Evolutionary conservation across 1,139 yeast species (phyloP), one percentile per base, ranked within the genome.

Genomic region (Schwanniomyces etchellsii): DNA sequence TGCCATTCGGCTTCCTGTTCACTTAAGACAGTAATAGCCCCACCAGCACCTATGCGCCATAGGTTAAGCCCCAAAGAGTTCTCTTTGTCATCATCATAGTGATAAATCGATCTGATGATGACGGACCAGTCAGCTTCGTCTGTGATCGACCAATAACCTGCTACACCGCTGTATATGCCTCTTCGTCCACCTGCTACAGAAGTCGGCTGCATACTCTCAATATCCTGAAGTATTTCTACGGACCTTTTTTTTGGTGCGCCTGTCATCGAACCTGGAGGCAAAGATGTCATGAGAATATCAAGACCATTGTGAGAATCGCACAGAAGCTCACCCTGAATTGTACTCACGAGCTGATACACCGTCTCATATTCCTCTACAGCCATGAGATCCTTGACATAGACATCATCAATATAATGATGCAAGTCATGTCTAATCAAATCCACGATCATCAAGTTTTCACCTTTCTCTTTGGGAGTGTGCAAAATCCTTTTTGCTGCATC

Each of bases 241-340:
- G 96, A 85, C 35, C 96, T 70, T 47, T 81, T 83, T 58, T 93
- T 93, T 1, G 99, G 99, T 0, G 99, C 98, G 3, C 99, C 99
- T 0, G 99, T 93, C 99, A 93, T 93, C 2, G 97, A 89, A 0
- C 99, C 99, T 0, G 99, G 96, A 2, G 99, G 98, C 22, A 93
- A 61, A 0, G 96, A 78, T 36, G 77, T 77, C 15, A 77, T 73
- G 13, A 91, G 64, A 4, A 89, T 64, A 50, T 91, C 97, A 25
- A 88, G 64, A 0, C 97, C 98, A 17, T 70, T 63, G 45, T 71
- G 80, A 1, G 55, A 55, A 2, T 47, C 37, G 12, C 48, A 46
- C 9, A 55, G 41, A 12, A 80, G 62, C 16, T 64, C 54, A 1
- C 96, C 97, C 33, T 67, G 73, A 20, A 93, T 86, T 3, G 85